phyloP scores from a whole-genome alignment of 257 asterid genomes.

The Haberlea rhodopensis region DNA sequence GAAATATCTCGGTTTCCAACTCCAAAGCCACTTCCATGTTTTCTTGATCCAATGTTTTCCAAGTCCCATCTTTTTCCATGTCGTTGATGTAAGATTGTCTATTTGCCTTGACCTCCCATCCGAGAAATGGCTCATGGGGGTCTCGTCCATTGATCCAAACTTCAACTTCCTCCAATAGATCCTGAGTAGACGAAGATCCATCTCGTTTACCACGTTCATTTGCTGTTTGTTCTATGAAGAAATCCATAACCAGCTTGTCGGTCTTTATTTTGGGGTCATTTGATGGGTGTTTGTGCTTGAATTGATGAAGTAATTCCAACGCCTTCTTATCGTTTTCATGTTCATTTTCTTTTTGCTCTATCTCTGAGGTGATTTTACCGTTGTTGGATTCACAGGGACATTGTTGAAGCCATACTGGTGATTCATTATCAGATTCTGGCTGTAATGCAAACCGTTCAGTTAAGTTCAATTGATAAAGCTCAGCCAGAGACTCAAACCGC shows the following conservation, averaged over 20 bases:
- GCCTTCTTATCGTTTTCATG: slow-evolving; percentile 31
- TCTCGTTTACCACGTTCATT: neutral
- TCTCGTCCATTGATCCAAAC: slow-evolving; percentile 51
- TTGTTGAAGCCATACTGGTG: slow-evolving; percentile 23
- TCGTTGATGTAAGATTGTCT: slow-evolving; percentile 50
- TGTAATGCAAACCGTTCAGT: slow-evolving; percentile 40
- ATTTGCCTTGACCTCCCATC: slow-evolving; percentile 52
- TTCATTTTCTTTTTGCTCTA: slow-evolving; percentile 29
- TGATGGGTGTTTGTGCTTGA: slow-evolving; percentile 38
- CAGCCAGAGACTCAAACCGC: slow-evolving; percentile 57
- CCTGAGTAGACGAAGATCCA: slow-evolving; percentile 1
- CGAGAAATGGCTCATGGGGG: slow-evolving; percentile 25
- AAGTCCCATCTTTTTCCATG: slow-evolving; percentile 59
- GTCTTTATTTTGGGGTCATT: slow-evolving; percentile 28
- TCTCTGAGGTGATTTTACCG: slow-evolving; percentile 25
- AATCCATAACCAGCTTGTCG: slow-evolving; percentile 53
- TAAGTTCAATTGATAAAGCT: slow-evolving; percentile 60
- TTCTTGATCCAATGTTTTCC: slow-evolving; percentile 54
- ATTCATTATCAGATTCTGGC: slow-evolving; percentile 43
- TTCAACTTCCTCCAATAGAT: slow-evolving; percentile 35
- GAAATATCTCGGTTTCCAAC: slow-evolving; percentile 55
- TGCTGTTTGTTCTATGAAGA: slow-evolving; percentile 44
- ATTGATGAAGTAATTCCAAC: slow-evolving; percentile 34
- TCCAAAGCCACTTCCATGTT: slow-evolving; percentile 43
- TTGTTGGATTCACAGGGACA: slow-evolving; percentile 27